Evolutionary conservation across 1,284 basidiomycete genomes (phyloP), one percentile per base, ranked within the genome.

Genomic region (Heterobasidion occidentale): DNA sequence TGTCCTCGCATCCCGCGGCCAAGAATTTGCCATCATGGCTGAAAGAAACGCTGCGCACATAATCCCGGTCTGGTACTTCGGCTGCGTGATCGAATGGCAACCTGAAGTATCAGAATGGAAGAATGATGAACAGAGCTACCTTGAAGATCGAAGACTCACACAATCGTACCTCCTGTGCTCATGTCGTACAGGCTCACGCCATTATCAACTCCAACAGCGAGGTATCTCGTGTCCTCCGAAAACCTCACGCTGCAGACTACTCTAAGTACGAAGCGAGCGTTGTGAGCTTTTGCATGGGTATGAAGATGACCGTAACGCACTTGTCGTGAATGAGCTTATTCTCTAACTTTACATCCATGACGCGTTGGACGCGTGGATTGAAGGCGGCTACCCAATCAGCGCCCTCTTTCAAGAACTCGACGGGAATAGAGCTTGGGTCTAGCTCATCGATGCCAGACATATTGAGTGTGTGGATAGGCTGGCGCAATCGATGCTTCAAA

Each of bases 221-320:
- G 75, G 61, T 76, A 84, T 66, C 84, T 88, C 53, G 89, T 89
- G 65, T 92, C 88, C n/a, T 84, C 79, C 20, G 87, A 90, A 70
- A 92, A 91, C 60, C 85, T 81, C 46, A 92, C 89, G 66, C 89
- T 91, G 68, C 88, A 91, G 1, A 92, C 89, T 9, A 91, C 88
- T 65, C 83, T 85, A 27, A 27, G 27, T 27, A 27, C 27, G 27
- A 27, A 27, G 27, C 27, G 27, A 27, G 27, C 27, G 27, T 27
- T 5, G 27, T 27, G 27, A 27, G 27, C 27, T 4, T 27, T 4
- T 27, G 27, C 27, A 27, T 27, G 27, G 27, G 27, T 5, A 27
- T 27, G 27, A 27, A 27, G 5, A 27, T 6, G 27, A 27, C 27
- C 27, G 27, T 27, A 62, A 62, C 70, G 44, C 36, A 73, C 71